Percentiles rank a stretch among this genome's conserved stretches.
These are phyloP conservation scores for Alternaria ethzedia DNA, from an alignment of 2,329 filamentous ascomycete genomes.

Conservation along the genomic window DNA sequence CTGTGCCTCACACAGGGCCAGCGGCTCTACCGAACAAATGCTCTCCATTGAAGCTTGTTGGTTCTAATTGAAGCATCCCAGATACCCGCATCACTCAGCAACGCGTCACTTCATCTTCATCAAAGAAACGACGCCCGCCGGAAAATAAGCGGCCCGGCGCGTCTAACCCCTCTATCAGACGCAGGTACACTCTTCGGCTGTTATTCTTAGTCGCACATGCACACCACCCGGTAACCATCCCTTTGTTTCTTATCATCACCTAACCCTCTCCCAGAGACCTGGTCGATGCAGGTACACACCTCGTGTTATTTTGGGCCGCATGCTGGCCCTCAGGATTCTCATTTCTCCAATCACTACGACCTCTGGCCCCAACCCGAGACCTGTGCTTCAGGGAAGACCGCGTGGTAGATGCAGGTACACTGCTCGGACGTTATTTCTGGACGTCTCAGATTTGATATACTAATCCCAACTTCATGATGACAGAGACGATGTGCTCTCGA, in stretches of 20 bases:
- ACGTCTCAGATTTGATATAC: background rate
- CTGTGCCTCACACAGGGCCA: conserved; percentile 9
- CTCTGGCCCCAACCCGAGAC: conserved; percentile 1
- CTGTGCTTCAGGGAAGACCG: conserved; percentile 2
- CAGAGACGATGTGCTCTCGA: background rate
- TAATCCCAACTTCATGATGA: background rate
- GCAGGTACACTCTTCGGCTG: conserved; percentile 18
- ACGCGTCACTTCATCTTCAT: background rate
- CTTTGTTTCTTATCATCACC: background rate
- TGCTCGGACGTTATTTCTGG: conserved; percentile 4
- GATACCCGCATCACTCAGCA: background rate
- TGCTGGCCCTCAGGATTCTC: background rate
- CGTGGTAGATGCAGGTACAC: conserved; percentile 4
- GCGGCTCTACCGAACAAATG: conserved; percentile 1
- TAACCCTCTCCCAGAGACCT: background rate
- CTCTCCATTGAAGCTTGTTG: conserved; percentile 19
- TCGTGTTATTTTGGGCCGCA: conserved; percentile 4
- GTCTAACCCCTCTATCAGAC: conserved; percentile 22
- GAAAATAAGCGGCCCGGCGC: conserved; percentile 14
- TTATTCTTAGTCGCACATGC: conserved; percentile 21
- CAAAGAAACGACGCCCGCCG: background rate
- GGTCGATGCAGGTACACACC: conserved; percentile 10
- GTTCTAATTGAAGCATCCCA: conserved; percentile 32
- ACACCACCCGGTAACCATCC: background rate
- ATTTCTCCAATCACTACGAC: background rate